A percentile compares a stretch with the other conserved stretches of the same genome.
Evolutionary conservation across 2,329 filamentous ascomycete genomes (phyloP).

Genomic region (Dichotomopilus funicola): DNA sequence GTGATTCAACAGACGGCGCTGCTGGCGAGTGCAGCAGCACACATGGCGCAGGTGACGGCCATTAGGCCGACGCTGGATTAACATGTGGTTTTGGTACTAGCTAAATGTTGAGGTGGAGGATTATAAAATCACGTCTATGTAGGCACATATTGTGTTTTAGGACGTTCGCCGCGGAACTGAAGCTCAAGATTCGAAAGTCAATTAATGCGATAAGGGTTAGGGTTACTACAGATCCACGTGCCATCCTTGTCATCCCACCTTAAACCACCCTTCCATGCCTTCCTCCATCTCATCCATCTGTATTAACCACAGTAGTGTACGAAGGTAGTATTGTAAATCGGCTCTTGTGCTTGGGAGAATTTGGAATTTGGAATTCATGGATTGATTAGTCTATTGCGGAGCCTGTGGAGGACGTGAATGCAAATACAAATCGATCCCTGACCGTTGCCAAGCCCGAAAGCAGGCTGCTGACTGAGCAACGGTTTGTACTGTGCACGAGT

Average conservation of each 20-base stretch:
- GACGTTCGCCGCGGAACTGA: background rate
- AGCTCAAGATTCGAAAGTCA: too few relatives aligned
- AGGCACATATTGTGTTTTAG: background rate
- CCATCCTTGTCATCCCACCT: too few relatives aligned
- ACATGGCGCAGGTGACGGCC: constrained; percentile 19
- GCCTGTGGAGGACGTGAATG: too few relatives aligned
- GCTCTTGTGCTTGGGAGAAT: too few relatives aligned
- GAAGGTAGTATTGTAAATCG: too few relatives aligned
- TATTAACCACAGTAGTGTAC: too few relatives aligned
- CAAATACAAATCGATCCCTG: too few relatives aligned
- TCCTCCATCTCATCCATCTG: too few relatives aligned
- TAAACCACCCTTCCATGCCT: too few relatives aligned
- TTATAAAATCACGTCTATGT: background rate
- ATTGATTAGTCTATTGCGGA: too few relatives aligned
- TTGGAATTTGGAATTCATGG: too few relatives aligned
- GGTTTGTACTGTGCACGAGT: background rate
- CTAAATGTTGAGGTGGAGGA: background rate
- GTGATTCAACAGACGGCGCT: constrained; percentile 23
- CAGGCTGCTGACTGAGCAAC: background rate
- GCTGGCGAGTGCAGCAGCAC: constrained; percentile 6
- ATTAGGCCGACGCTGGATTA: constrained; percentile 15
- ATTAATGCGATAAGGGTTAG: constrained; percentile 4
- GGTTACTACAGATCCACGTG: background rate
- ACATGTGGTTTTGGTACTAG: constrained; percentile 8
- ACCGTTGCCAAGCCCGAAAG: background rate